Evolutionary conservation across 2,329 filamentous ascomycete genomes (phyloP), one percentile per base, ranked within the genome.

Genomic region (Colletotrichum phormii): DNA sequence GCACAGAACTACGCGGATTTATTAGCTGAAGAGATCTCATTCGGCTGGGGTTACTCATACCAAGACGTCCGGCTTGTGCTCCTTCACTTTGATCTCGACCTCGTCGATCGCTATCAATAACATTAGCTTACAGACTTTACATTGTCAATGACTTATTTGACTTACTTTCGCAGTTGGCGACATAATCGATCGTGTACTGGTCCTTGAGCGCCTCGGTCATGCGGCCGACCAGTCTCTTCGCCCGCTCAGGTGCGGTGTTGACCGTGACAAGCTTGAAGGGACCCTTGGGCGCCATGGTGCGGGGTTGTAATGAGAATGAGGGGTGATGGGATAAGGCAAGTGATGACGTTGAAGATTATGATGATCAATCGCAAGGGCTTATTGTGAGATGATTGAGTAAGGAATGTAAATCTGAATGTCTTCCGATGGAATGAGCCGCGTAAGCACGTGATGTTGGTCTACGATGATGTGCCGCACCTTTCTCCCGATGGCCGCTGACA

Each of bases 211-310:
- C 87, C 68, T 92, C 89, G 12, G 88, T 85, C 49, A 94, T 81
- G 0, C 89, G 86, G 12, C 91, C 91, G 76, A 92, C 88, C 42
- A 94, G 81, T 8, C 84, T 82, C 81, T 90, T 89, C 42, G 91
- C 92, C 68, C 91, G 85, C 74, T 92, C 91, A 0, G 91, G 91
- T 1, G 88, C 90, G 1, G 88, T 92, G 82, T 93, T 93, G 75
- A 93, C 90, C 1, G 90, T 93, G 35, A 93, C 87, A 13, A 93
- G 86, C 76, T 85, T 88, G 82, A 87, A 93, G 3, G 90, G 90
- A 22, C 89, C 89, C 75, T 86, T 85, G 15, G 86, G 83, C 69
- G 80, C 35, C 75, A 77, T 76, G 22, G 57, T 73, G 58, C 67
- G 71, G 67, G 67, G 62, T 58, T 64, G 26, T 3, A 8, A 3